Conservation (phyloP, 768 basidiomycete genomes). For the Boletus tylopilopsis region DNA sequence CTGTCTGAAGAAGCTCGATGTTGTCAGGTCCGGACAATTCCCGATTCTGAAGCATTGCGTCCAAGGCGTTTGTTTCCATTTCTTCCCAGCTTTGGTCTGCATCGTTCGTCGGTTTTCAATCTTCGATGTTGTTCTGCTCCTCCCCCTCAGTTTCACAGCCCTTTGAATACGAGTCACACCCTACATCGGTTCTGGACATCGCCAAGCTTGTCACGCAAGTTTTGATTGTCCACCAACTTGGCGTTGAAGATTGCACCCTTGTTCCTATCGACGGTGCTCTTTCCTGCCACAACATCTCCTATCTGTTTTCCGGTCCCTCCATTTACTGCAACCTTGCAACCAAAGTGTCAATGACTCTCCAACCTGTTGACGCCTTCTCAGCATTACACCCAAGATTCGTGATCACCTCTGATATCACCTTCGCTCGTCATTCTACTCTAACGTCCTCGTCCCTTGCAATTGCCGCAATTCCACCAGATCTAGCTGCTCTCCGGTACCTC, state of each 20-base stretch:
- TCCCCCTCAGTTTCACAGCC: too few relatives aligned
- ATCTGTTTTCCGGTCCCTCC: background rate
- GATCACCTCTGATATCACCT: background rate
- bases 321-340: background rate
- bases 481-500: conserved; percentile 13
- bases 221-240: background rate
- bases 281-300: background rate
- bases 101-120: too few relatives aligned
- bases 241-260: background rate
- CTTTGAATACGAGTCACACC: background rate
- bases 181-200: background rate
- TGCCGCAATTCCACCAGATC: conserved; percentile 3
- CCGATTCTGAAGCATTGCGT: background rate
- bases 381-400: background rate
- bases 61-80: too few relatives aligned
- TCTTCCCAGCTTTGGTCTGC: too few relatives aligned
- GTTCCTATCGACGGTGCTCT: background rate
- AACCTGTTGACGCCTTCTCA: background rate
- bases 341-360: background rate
- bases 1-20: too few relatives aligned
- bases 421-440: background rate
- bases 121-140: too few relatives aligned
- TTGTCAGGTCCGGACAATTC: background rate
- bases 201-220: background rate
- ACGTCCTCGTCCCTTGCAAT: background rate